Conservation (phyloP, 2,329 filamentous ascomycete genomes). For the Sarocladium kiliense region DNA sequence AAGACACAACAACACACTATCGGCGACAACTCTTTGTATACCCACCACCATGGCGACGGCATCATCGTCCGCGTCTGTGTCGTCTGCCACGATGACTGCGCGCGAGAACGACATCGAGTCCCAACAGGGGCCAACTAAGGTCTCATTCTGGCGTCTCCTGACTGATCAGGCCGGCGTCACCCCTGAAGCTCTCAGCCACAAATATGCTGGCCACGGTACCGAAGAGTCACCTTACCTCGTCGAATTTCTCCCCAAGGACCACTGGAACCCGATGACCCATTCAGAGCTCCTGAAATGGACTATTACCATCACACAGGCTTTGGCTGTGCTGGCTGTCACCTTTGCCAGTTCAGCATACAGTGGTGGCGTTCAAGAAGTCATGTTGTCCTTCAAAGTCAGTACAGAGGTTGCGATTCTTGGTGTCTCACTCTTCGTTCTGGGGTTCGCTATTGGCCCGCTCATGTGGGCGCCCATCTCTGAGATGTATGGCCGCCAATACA, state of each 20-base stretch:
- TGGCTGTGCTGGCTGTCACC: conserved; percentile 63
- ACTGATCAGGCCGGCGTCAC: conserved; percentile 54
- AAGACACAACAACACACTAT: too few species aligned
- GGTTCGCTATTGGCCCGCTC: conserved; percentile 56
- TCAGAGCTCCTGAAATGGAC: conserved; percentile 56
- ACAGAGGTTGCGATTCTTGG: conserved; percentile 53
- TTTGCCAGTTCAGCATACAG: conserved; percentile 66
- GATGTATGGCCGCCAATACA: conserved; percentile 53
- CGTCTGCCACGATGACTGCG: conserved; percentile 25
- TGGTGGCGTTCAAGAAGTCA: conserved; percentile 49
- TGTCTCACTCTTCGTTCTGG: conserved; percentile 59
- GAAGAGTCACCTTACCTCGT: conserved; percentile 63
- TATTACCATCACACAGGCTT: conserved; percentile 57
- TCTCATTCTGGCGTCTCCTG: conserved; percentile 47
- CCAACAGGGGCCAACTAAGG: conserved; percentile 24
- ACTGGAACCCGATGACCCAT: conserved; percentile 61
- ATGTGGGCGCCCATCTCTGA: conserved; percentile 64
- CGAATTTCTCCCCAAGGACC: conserved; percentile 61
- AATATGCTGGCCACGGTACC: conserved; percentile 59
- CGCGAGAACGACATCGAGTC: conserved; percentile 37
- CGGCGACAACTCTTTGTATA: background rate
- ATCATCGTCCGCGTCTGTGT: conserved; percentile 13
- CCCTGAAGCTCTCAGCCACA: conserved; percentile 47
- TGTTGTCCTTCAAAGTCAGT: conserved; percentile 47
- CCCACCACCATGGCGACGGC: conserved; percentile 5